These are phyloP conservation scores for Capronia epimyces DNA, from an alignment of 2,329 filamentous ascomycete species.

Conservation along the genomic window DNA sequence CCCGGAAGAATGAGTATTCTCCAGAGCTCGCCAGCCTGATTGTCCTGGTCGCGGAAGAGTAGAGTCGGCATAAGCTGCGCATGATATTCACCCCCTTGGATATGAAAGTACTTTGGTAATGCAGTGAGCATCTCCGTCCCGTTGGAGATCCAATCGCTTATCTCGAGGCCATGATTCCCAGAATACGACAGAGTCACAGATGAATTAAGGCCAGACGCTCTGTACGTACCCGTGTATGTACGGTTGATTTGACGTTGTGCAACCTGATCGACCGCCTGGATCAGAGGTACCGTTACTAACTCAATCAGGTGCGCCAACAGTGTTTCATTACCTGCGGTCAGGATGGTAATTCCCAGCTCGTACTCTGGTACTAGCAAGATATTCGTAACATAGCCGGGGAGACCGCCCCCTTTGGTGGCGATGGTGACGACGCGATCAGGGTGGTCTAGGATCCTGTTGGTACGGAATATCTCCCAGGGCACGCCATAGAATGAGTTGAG, in stretches of 20 bases:
- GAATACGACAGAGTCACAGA: conserved; percentile 23
- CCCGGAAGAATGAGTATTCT: conserved; percentile 26
- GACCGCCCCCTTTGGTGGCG: conserved; percentile 42
- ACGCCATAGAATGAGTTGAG: conserved; percentile 42
- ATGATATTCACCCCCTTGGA: background rate
- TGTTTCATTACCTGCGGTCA: conserved; percentile 29
- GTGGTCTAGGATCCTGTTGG: conserved; percentile 37
- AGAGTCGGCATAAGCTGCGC: conserved; percentile 23
- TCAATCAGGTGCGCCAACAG: conserved; percentile 16
- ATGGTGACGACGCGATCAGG: conserved; percentile 40
- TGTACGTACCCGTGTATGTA: conserved; percentile 16
- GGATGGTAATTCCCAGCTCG: conserved; percentile 46
- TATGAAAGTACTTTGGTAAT: background rate
- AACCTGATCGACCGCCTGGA: conserved; percentile 25
- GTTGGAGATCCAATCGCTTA: conserved; percentile 23
- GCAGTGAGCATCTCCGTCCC: conserved; percentile 18
- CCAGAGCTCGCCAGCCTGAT: conserved; percentile 35
- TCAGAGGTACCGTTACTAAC: conserved; percentile 19
- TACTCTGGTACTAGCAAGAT: conserved; percentile 43
- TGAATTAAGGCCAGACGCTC: conserved; percentile 10
- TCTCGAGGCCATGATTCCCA: conserved; percentile 20
- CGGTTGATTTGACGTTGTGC: conserved; percentile 13
- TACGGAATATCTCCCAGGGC: conserved; percentile 46
- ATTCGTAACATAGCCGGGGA: conserved; percentile 40
- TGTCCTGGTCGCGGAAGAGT: conserved; percentile 13